These are phyloP conservation scores for Phialophora macrospora DNA, from an alignment of 2,329 filamentous ascomycete species.

Conservation along the genomic window DNA sequence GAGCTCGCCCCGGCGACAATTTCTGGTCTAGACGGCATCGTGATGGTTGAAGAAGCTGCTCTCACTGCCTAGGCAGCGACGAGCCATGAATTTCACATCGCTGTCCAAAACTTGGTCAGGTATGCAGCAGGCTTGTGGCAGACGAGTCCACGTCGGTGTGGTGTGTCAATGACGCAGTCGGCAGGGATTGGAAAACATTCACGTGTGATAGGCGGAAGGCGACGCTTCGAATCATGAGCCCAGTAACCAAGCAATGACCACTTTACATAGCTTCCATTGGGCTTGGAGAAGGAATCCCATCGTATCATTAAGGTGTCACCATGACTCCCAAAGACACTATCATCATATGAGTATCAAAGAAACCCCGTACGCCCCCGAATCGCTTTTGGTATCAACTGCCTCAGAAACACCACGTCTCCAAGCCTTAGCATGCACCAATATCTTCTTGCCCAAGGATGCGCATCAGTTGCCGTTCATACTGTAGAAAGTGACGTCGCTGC, in stretches of 20 bases:
- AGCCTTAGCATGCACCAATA: not conserved
- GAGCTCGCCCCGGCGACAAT: constrained; percentile 47
- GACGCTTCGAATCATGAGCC: not conserved
- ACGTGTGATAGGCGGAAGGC: not conserved
- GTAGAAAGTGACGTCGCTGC: constrained; percentile 10
- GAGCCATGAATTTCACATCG: constrained; percentile 18
- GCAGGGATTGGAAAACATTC: not conserved
- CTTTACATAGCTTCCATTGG: too few species aligned
- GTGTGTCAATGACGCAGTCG: constrained; percentile 2
- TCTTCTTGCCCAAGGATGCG: not conserved
- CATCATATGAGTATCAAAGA: not conserved
- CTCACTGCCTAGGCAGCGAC: constrained; percentile 32
- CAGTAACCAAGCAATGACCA: not conserved
- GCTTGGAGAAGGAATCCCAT: not conserved
- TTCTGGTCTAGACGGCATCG: constrained; percentile 45
- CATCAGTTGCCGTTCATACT: constrained; percentile 8
- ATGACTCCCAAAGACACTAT: not conserved
- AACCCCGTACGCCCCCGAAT: not conserved
- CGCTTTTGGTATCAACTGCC: not conserved
- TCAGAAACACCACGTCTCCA: not conserved
- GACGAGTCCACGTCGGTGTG: not conserved
- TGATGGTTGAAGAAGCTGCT: constrained; percentile 14
- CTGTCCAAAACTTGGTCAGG: constrained; percentile 3
- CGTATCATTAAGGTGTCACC: not conserved
- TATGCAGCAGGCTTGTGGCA: constrained; percentile 20